Percentiles rank a stretch among this genome's conserved stretches.
Conservation (phyloP, 2,329 filamentous ascomycete genomes). For the Fusarium floridanum region DNA sequence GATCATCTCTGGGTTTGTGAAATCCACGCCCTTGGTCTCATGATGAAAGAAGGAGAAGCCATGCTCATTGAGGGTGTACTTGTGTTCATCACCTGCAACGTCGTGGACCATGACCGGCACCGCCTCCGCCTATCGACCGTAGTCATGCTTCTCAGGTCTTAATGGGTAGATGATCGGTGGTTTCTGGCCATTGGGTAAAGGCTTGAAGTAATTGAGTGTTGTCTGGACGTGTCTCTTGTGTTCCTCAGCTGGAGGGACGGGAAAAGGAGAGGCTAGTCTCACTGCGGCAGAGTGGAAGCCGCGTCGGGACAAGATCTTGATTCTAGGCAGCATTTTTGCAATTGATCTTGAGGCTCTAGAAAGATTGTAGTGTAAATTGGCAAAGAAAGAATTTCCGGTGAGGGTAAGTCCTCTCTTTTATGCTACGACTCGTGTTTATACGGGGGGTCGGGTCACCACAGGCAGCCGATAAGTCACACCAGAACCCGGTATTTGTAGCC, state of each 20-base stretch:
- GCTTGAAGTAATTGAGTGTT: too few species aligned
- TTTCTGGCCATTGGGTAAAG: too few species aligned
- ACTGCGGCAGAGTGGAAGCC: too few species aligned
- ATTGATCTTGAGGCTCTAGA: too few species aligned
- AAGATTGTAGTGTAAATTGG: too few species aligned
- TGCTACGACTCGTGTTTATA: background rate
- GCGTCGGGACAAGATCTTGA: too few species aligned
- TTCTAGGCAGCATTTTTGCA: too few species aligned
- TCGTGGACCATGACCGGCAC: background rate
- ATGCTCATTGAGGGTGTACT: background rate
- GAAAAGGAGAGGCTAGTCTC: too few species aligned
- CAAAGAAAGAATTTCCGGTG: too few species aligned
- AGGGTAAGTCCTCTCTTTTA: background rate
- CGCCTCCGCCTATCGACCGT: background rate
- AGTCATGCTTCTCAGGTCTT: background rate
- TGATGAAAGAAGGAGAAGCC: background rate
- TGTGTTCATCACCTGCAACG: background rate
- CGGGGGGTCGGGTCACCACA: background rate
- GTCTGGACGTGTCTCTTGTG: too few species aligned
- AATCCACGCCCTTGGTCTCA: background rate
- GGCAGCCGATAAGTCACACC: background rate
- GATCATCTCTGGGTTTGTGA: background rate
- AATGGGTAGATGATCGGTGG: too few species aligned
- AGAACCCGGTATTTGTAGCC: background rate
- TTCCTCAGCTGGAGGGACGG: too few species aligned